These are phyloP conservation scores for Pulveroboletus sp. DNA, from an alignment of 768 basidiomycete species.

Conservation along the genomic window DNA sequence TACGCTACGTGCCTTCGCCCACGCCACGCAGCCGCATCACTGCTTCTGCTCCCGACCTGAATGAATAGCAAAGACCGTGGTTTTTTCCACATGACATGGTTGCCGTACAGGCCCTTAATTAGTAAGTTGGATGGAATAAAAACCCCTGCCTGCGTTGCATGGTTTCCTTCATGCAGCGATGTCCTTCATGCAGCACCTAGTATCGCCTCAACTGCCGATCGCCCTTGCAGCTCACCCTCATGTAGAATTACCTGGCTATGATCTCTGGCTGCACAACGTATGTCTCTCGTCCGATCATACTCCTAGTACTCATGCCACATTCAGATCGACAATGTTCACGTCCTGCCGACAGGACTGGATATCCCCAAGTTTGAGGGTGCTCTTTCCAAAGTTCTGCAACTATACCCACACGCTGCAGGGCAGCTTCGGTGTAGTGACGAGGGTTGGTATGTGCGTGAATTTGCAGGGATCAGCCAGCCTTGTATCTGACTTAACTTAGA, in stretches of 20 bases:
- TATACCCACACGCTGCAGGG: constrained; percentile 26
- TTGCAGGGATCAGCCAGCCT: background rate
- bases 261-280: constrained; percentile 19
- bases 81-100: too few species aligned
- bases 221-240: constrained; percentile 1
- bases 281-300: background rate
- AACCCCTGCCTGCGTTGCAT: background rate
- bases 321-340: constrained; percentile 17
- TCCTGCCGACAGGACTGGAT: constrained; percentile 13
- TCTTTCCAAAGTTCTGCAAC: constrained; percentile 18
- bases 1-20: too few species aligned
- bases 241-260: constrained; percentile 22
- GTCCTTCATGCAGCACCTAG: constrained; percentile 13
- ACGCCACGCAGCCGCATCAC: too few species aligned
- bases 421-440: constrained; percentile 11
- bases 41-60: too few species aligned
- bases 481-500: constrained; percentile 10
- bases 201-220: constrained; percentile 18
- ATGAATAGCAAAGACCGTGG: too few species aligned
- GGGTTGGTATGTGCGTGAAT: constrained; percentile 19
- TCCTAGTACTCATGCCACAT: background rate
- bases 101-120: too few species aligned
- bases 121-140: background rate
- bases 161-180: constrained; percentile 4
- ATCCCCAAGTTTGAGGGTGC: constrained; percentile 20